A percentile compares a stretch with the other conserved stretches of the same genome.
Conservation (phyloP, 1,284 basidiomycete genomes). For the Apiotrichum mycotoxinovorans region DNA sequence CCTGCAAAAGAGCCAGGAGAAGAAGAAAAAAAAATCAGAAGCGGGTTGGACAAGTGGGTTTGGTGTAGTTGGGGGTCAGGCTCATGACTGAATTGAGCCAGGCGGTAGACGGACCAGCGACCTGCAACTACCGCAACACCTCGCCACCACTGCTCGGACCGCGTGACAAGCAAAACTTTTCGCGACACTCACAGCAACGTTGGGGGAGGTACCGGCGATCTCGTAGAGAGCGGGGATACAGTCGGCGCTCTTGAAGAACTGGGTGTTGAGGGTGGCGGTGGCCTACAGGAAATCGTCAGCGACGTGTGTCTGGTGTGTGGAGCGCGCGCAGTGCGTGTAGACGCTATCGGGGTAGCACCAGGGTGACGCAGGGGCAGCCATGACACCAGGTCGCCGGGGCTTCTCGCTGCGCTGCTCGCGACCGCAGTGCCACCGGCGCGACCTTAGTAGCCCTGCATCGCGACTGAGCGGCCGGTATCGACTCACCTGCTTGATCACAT, state of each 20-base stretch:
- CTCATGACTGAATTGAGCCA: background rate
- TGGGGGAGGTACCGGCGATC: conserved; percentile 79
- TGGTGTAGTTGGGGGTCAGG: too few relatives aligned
- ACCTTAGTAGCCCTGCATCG: background rate
- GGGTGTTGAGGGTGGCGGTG: conserved; percentile 81
- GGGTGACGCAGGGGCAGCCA: conserved; percentile 14
- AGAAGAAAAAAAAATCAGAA: too few relatives aligned
- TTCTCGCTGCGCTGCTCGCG: background rate
- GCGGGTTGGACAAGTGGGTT: too few relatives aligned
- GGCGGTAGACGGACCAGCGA: too few relatives aligned
- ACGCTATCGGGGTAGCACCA: conserved; percentile 9
- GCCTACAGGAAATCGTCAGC: conserved; percentile 58
- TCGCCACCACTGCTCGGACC: background rate
- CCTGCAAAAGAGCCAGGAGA: background rate
- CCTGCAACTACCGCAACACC: background rate
- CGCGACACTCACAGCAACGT: conserved; percentile 44
- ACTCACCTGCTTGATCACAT: conserved; percentile 78
- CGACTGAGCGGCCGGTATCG: conserved; percentile 12
- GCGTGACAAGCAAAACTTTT: background rate
- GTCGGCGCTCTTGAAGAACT: conserved; percentile 84
- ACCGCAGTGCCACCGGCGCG: background rate
- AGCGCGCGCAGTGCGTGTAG: background rate
- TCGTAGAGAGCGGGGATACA: conserved; percentile 89
- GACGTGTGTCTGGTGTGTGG: background rate
- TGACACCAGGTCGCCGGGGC: conserved; percentile 5